A percentile compares a stretch with the other conserved stretches of the same genome.
phyloP scores from a whole-genome alignment of 2,329 filamentous ascomycete species.

The Bipolaris sorokiniana region DNA sequence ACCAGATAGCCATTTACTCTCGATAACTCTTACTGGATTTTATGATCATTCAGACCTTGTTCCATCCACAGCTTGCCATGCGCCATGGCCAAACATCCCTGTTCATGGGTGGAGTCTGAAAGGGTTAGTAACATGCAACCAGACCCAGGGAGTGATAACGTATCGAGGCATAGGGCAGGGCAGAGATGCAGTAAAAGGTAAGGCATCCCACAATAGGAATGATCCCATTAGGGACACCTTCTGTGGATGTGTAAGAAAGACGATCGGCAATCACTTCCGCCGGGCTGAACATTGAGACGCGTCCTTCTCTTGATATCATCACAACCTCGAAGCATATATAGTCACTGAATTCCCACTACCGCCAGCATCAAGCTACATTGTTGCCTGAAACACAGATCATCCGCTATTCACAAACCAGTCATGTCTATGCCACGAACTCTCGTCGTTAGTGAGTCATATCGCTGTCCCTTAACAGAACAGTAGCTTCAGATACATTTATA shows the following conservation, averaged over 20 bases:
- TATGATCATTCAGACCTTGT: background rate
- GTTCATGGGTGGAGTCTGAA: background rate
- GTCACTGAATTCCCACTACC: background rate
- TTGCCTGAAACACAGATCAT: background rate
- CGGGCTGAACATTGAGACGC: background rate
- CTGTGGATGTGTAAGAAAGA: background rate
- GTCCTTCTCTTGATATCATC: background rate
- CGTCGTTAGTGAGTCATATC: background rate
- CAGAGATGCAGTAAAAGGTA: background rate
- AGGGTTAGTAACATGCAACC: background rate
- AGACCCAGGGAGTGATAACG: background rate
- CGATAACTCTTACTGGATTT: background rate
- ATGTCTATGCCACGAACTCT: background rate
- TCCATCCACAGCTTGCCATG: background rate
- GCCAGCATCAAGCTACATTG: background rate
- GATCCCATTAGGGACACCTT: background rate
- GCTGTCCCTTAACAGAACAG: background rate
- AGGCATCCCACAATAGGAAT: background rate
- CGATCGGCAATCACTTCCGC: background rate
- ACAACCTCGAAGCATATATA: no score
- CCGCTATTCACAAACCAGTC: background rate
- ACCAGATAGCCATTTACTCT: background rate
- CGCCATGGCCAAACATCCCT: background rate
- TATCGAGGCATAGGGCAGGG: background rate
- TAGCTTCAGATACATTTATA: background rate